phyloP scores from a whole-genome alignment of 2,329 filamentous ascomycete genomes.

The Raffaelea arxii region DNA sequence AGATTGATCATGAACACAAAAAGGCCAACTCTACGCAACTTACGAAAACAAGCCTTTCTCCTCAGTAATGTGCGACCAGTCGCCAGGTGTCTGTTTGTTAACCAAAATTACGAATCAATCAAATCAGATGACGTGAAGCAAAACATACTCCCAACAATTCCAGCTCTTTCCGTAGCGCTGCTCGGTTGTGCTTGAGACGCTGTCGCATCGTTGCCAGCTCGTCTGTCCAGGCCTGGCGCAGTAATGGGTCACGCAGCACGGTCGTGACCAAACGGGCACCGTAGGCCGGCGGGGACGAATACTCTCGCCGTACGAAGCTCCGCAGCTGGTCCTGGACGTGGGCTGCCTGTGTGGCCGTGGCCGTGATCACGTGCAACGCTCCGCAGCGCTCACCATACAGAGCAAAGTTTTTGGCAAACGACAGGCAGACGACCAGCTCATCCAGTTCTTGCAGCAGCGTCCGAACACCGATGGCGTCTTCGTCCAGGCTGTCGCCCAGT shows the following conservation, averaged over 20 bases:
- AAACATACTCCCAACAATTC: background rate
- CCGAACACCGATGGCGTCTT: conserved; percentile 21
- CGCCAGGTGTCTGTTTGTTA: background rate
- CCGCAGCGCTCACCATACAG: conserved; percentile 26
- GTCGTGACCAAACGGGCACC: conserved; percentile 16
- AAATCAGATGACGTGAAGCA: too few species aligned
- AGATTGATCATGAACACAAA: background rate
- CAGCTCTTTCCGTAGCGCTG: too few species aligned
- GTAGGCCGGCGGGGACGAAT: conserved; percentile 19
- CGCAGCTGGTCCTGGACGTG: conserved; percentile 19
- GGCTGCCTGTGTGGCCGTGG: background rate
- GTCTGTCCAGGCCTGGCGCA: background rate
- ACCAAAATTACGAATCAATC: background rate
- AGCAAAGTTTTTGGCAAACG: conserved; percentile 29
- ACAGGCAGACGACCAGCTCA: conserved; percentile 18
- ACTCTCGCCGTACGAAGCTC: conserved; percentile 19
- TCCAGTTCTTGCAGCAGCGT: conserved; percentile 13
- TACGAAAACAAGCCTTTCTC: conserved; percentile 4
- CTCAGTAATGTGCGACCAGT: background rate
- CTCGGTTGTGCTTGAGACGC: background rate
- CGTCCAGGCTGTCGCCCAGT: conserved; percentile 21
- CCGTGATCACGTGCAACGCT: conserved; percentile 19
- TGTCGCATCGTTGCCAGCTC: background rate
- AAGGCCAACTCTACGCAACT: background rate
- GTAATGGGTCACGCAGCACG: background rate